These are phyloP conservation scores for Naematelia aurantialba DNA, from an alignment of 768 basidiomycete genomes.

Conservation along the genomic window DNA sequence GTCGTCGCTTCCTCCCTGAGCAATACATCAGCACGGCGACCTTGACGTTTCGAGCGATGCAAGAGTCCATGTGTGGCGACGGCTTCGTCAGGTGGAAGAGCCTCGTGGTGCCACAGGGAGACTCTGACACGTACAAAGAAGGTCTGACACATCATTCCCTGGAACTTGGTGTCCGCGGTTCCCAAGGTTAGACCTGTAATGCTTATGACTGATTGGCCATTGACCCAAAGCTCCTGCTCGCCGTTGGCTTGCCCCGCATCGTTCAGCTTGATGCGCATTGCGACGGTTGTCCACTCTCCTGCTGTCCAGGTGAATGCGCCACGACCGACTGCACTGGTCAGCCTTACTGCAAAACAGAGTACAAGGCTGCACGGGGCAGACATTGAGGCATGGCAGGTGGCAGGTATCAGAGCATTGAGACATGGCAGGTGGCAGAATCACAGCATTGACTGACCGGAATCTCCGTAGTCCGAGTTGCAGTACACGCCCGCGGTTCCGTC, in stretches of 20 bases:
- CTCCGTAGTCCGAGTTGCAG: conserved; percentile 57
- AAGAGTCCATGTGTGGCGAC: neutral
- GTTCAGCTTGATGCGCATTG: conserved; percentile 70
- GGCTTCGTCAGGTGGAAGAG: conserved; percentile 1
- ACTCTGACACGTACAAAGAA: conserved; percentile 62
- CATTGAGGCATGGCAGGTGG: neutral
- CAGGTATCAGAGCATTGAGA: conserved; percentile 47
- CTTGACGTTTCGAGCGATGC: neutral
- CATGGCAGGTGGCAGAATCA: neutral
- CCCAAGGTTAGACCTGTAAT: conserved; percentile 58
- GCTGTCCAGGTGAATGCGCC: conserved; percentile 64
- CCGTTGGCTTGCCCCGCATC: conserved; percentile 67
- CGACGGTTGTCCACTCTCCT: conserved; percentile 66
- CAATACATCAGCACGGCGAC: neutral
- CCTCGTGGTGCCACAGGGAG: neutral
- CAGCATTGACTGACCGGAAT: conserved; percentile 51
- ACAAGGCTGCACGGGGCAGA: neutral
- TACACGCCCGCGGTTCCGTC: conserved; percentile 53
- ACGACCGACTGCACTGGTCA: conserved; percentile 56
- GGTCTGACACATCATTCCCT: conserved; percentile 63
- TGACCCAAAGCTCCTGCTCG: conserved; percentile 65
- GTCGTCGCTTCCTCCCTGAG: conserved; percentile 49
- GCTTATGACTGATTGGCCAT: conserved; percentile 64
- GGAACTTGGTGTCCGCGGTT: conserved; percentile 55
- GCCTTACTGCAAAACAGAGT: neutral